Evolutionary conservation across 2,329 filamentous ascomycete genomes (phyloP).

Genomic region (Curvularia sp.): DNA sequence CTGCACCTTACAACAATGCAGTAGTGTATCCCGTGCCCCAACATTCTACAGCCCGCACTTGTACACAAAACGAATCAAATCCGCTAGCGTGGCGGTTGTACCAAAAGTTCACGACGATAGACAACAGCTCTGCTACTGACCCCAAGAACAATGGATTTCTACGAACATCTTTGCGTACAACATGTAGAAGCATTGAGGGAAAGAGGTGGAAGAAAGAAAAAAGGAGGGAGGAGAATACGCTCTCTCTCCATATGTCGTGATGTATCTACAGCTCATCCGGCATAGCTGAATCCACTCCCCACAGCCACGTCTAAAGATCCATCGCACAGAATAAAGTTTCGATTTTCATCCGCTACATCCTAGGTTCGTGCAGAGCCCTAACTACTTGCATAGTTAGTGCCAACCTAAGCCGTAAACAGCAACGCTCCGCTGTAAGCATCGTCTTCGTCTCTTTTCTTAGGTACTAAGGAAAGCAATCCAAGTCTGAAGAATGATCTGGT

Average conservation of each 20-base stretch:
- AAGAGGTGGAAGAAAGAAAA: background rate
- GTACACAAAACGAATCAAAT: background rate
- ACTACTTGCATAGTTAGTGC: background rate
- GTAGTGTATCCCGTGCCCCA: background rate
- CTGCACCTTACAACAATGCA: conserved; percentile 10
- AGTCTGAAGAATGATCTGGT: background rate
- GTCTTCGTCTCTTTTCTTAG: background rate
- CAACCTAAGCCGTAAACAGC: conserved; percentile 1
- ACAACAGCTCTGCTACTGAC: background rate
- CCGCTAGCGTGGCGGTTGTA: background rate
- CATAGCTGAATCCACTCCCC: too few species aligned
- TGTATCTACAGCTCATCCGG: background rate
- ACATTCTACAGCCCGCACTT: background rate
- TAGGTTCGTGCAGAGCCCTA: background rate
- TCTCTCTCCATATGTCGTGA: background rate
- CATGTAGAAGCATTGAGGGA: background rate
- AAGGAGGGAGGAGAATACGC: too few species aligned
- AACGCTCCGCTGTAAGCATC: conserved; percentile 5
- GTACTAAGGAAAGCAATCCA: background rate
- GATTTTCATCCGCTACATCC: background rate
- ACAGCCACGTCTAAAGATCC: background rate
- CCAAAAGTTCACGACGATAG: background rate
- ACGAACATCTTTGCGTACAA: too few species aligned
- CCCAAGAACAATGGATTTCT: background rate
- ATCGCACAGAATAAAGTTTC: background rate